Evolutionary conservation across 1,284 basidiomycete species (phyloP), one percentile per base, ranked within the genome.

Genomic region (Coniferiporia weirii): DNA sequence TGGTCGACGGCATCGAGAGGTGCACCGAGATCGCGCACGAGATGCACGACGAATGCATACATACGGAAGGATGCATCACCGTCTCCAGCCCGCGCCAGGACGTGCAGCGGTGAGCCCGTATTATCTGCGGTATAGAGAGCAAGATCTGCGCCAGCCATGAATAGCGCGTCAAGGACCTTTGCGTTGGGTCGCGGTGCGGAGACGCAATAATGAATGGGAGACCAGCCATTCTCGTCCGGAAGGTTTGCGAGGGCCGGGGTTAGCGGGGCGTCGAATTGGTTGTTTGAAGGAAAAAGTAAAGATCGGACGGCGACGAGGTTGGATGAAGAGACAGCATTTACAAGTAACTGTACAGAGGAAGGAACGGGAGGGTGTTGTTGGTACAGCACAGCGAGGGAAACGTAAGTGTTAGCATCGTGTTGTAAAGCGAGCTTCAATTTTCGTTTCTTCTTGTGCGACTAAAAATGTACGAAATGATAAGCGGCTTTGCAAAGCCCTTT

Each of bases 1-100:
- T 82, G 84, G 72, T 98, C 95, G 38, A 75, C 72, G 15, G 86
- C 85, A 22, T 79, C 76, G 46, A 90, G 68, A 0, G 87, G 85
- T 4, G 85, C 83, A 45, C 79, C 79, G 27, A 89, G 79, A 67
- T 88, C 83, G 56, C 76, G 75, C 45, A 89, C 77, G 53, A 90
- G 78, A 68, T 89, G 87, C 63, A 79, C 69, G 67, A 82, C 73
- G 69, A 89, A 85, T 62, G 76, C 71, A 63, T 80, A 81, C 66
- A 88, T 66, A 19, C 75, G 67, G 38, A 57, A 61, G 3, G 63
- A 53, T 10, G 43, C 34, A n/a, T 40, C 44, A 27, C 27, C 47
- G 57, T 70, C 72, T n/a, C 75, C 76, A 36, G 75, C 76, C 57
- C 77, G 78, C 45, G 85, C 86, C 45, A 90, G 78, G 66, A 85